A percentile compares a stretch with the other conserved stretches of the same genome.
phyloP scores from a whole-genome alignment of 495 filamentous ascomycete genomes.

The Poronia punctata region DNA sequence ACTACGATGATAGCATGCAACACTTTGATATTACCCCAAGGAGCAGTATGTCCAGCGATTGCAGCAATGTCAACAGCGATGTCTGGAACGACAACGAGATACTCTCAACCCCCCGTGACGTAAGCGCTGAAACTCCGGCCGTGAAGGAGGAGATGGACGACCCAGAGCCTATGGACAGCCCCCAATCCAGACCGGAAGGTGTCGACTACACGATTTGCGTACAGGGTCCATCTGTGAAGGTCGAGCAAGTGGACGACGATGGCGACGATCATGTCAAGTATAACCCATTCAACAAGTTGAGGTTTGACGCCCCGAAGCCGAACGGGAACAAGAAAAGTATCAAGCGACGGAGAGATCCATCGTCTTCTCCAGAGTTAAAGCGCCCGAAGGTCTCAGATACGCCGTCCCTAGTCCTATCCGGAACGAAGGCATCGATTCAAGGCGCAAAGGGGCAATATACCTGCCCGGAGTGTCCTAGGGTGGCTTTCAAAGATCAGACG shows the following conservation, averaged over 20 bases:
- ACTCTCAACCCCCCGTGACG: slow-evolving; percentile 1
- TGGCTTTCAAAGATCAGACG: slow-evolving; percentile 32
- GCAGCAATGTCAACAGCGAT: slow-evolving; percentile 6
- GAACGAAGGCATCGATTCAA: slow-evolving; percentile 15
- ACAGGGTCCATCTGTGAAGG: slow-evolving; percentile 4
- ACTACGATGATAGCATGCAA: slow-evolving; percentile 21
- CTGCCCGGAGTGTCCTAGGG: slow-evolving; percentile 19
- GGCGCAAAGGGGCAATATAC: slow-evolving; percentile 15
- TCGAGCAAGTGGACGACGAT: slow-evolving; percentile 11
- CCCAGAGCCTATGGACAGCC: slow-evolving; percentile 11
- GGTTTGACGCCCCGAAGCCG: slow-evolving; percentile 8
- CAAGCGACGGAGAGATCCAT: slow-evolving; percentile 16
- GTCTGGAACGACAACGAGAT: slow-evolving; percentile 11
- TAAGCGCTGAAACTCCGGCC: slow-evolving; percentile 18
- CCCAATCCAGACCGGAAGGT: slow-evolving; percentile 9
- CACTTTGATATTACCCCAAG: slow-evolving; percentile 14
- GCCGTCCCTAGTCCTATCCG: slow-evolving; percentile 7
- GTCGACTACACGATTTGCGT: too few species aligned
- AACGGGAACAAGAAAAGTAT: slow-evolving; percentile 11
- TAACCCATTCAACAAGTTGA: slow-evolving; percentile 14
- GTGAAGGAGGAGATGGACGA: slow-evolving; percentile 29
- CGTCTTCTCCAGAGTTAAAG: slow-evolving; percentile 15
- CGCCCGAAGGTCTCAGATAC: slow-evolving; percentile 14
- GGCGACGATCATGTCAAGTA: slow-evolving; percentile 20
- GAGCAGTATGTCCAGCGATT: slow-evolving; percentile 23